Evolutionary conservation across 257 asterid species (phyloP).

Genomic region (Solanum etuberosum): DNA sequence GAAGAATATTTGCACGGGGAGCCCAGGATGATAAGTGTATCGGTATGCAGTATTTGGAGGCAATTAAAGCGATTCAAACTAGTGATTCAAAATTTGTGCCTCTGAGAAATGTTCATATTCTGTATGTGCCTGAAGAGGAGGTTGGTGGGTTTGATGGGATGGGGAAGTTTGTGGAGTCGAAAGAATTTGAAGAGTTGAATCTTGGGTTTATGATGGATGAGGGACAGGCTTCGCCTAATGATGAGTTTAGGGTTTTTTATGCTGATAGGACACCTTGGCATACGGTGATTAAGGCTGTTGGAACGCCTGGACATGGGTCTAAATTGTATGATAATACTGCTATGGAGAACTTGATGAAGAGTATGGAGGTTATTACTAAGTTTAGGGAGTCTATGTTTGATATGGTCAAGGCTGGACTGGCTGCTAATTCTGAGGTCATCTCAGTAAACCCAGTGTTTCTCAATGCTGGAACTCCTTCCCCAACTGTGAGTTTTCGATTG

Average conservation of each 20-base stretch:
- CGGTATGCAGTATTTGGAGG: slow-evolving; percentile 74
- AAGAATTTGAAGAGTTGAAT: slow-evolving; percentile 47
- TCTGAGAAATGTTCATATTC: slow-evolving; percentile 43
- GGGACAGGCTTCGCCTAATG: slow-evolving; percentile 76
- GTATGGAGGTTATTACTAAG: slow-evolving; percentile 65
- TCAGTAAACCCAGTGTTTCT: slow-evolving; percentile 78
- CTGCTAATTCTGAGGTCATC: slow-evolving; percentile 65
- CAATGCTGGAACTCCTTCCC: slow-evolving; percentile 72
- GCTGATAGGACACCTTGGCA: slow-evolving; percentile 90
- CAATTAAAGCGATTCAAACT: slow-evolving; percentile 25
- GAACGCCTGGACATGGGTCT: slow-evolving; percentile 83
- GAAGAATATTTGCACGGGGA: slow-evolving; percentile 78
- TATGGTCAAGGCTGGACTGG: slow-evolving; percentile 62
- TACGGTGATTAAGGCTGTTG: slow-evolving; percentile 60
- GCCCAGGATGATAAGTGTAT: slow-evolving; percentile 93
- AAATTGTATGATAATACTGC: slow-evolving; percentile 69
- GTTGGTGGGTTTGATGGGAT: slow-evolving; percentile 85
- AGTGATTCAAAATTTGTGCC: slow-evolving; percentile 19
- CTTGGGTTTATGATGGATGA: slow-evolving; percentile 84
- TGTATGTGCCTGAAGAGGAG: slow-evolving; percentile 84
- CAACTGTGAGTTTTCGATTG: slow-evolving; percentile 31
- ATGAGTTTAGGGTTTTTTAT: slow-evolving; percentile 77
- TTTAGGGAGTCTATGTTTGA: slow-evolving; percentile 73
- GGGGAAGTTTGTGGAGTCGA: slow-evolving; percentile 50
- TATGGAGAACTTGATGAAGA: slow-evolving; percentile 83